A percentile compares a stretch with the other conserved stretches of the same genome.
phyloP scores from a whole-genome alignment of 2,329 filamentous ascomycete species.

The Phialophora verrucosa region DNA sequence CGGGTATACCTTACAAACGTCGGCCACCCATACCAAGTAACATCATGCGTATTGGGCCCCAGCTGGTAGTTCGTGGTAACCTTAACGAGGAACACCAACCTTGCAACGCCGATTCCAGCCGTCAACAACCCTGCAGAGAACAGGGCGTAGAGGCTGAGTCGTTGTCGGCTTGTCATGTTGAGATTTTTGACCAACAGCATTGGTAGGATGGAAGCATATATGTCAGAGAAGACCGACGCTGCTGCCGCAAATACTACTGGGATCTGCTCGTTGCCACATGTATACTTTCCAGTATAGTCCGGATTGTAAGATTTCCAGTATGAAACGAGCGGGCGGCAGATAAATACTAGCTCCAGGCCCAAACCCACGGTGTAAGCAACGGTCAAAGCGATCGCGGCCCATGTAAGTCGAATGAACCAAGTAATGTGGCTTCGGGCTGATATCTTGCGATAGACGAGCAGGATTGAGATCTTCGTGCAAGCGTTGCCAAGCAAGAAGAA shows the following conservation, averaged over 20 bases:
- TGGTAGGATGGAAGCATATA: conserved; percentile 33
- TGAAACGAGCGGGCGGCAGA: conserved; percentile 25
- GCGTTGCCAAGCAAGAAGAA: conserved; percentile 32
- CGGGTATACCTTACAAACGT: conserved; percentile 14
- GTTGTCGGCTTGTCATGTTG: conserved; percentile 21
- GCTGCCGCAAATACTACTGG: conserved; percentile 28
- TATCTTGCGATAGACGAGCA: conserved; percentile 31
- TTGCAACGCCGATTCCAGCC: conserved; percentile 25
- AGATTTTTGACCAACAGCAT: conserved; percentile 28
- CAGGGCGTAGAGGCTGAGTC: conserved; percentile 25
- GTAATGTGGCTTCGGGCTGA: conserved; percentile 24
- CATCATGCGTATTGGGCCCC: conserved; percentile 26
- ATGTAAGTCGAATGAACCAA: conserved; percentile 30
- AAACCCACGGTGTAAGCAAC: conserved; percentile 22
- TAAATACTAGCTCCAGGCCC: conserved; percentile 21
- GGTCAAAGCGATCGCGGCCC: conserved; percentile 28
- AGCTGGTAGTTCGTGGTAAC: conserved; percentile 29
- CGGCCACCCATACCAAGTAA: conserved; percentile 32
- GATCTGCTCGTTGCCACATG: conserved; percentile 27
- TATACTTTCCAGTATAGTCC: conserved; percentile 18
- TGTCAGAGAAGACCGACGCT: conserved; percentile 29
- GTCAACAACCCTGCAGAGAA: conserved; percentile 34
- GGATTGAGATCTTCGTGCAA: conserved; percentile 30
- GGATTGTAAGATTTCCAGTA: conserved; percentile 32
- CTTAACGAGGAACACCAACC: conserved; percentile 22